Evolutionary conservation across 192 early-diverging fungal genomes (phyloP).

Genomic region (Anaeromyces robustus): DNA sequence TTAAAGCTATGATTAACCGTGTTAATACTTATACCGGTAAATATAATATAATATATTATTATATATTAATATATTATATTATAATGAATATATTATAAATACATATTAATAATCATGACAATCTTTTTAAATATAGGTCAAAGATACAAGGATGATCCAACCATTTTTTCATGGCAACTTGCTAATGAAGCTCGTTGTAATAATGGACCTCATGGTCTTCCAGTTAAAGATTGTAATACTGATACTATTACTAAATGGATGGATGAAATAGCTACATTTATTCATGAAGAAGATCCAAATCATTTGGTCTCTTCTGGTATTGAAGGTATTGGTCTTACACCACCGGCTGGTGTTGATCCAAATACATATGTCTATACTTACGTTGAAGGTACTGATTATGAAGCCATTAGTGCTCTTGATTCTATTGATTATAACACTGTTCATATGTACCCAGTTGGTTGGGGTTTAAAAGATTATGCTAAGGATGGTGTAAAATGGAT

Average conservation of each 20-base stretch:
- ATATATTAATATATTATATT: background rate
- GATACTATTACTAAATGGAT: constrained; percentile 13
- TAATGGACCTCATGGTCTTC: background rate
- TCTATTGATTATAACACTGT: background rate
- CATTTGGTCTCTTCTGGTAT: constrained; percentile 19
- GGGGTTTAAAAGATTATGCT: background rate
- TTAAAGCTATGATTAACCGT: background rate
- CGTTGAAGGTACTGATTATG: background rate
- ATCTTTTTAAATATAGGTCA: background rate
- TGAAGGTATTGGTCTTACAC: constrained; percentile 8
- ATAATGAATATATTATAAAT: no score
- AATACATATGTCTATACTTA: background rate
- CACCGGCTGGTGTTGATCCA: background rate
- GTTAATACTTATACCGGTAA: background rate
- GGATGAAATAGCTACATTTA: constrained; percentile 10
- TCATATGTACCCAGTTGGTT: background rate
- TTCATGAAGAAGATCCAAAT: constrained; percentile 19
- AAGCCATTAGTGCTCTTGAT: background rate
- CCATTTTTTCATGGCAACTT: constrained; percentile 8
- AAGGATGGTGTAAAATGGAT: background rate
- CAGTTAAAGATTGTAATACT: constrained; percentile 7
- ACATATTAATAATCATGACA: no score
- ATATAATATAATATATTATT: background rate
- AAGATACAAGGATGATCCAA: constrained; percentile 6
- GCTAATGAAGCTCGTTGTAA: constrained; percentile 6